Evolutionary conservation across 768 basidiomycete genomes (phyloP).

Genomic region (Rhodotorula taiwanensis): DNA sequence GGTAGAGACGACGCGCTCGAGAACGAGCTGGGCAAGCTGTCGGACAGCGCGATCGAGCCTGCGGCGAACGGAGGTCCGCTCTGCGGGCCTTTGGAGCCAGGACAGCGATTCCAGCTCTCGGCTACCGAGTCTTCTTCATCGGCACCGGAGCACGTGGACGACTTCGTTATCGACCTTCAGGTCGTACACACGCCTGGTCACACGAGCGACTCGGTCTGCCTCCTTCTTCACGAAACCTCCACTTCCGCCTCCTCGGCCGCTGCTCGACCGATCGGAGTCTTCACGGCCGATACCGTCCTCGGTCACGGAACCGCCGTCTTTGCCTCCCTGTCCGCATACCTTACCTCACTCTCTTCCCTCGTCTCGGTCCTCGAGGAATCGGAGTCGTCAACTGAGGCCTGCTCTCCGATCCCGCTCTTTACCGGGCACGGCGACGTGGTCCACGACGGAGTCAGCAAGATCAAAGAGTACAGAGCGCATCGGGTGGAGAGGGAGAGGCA

Average conservation of each 20-base stretch:
- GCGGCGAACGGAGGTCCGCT: background rate
- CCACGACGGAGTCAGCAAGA: conserved; percentile 55
- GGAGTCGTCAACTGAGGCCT: background rate
- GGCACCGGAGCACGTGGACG: no score
- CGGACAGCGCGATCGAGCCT: background rate
- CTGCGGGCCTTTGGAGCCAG: background rate
- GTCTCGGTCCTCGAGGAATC: background rate
- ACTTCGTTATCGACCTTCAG: conserved; percentile 52
- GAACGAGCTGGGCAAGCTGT: background rate
- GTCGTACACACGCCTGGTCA: conserved; percentile 86
- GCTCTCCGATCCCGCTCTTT: conserved; percentile 52
- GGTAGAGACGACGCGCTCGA: conserved; percentile 7
- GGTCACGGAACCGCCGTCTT: conserved; percentile 87
- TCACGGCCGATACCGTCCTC: conserved; percentile 84
- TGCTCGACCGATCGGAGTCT: conserved; percentile 51
- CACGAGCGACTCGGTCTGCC: conserved; percentile 73
- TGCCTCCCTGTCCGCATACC: conserved; percentile 67
- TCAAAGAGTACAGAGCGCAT: conserved; percentile 70
- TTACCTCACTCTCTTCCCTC: conserved; percentile 49
- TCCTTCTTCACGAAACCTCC: conserved; percentile 55
- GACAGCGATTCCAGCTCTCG: background rate
- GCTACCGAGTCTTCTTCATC: no score
- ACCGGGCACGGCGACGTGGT: conserved; percentile 85
- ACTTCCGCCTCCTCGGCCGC: conserved; percentile 38
- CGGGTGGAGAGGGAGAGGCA: conserved; percentile 73